Conservation (phyloP, 1,284 basidiomycete genomes). For the Rhodotorula sp. region DNA sequence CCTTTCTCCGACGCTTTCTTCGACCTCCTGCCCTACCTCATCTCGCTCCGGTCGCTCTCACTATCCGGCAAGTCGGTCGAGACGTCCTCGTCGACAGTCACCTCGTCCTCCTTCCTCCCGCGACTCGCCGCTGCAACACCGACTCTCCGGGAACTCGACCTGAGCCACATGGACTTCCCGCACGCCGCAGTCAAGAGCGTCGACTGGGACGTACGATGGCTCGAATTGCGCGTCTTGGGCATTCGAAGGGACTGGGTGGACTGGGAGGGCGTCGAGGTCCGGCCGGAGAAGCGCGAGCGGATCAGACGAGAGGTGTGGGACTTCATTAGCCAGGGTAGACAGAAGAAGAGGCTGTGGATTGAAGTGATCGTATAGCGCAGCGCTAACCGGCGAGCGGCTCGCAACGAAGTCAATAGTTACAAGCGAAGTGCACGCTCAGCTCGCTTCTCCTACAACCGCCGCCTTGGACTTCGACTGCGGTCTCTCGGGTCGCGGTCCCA, state of each 20-base stretch:
- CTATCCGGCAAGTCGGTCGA: conserved; percentile 19
- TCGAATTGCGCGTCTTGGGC: conserved; percentile 18
- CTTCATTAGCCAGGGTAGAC: neutral
- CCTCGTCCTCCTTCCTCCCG: conserved; percentile 12
- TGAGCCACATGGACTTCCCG: conserved; percentile 10
- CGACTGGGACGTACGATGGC: conserved; percentile 31
- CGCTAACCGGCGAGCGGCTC: no score
- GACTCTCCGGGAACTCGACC: conserved; percentile 13
- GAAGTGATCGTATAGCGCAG: conserved; percentile 11
- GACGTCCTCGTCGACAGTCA: neutral
- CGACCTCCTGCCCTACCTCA: conserved; percentile 11
- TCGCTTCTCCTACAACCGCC: conserved; percentile 3
- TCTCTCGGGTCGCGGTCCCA: conserved; percentile 20
- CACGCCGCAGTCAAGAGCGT: conserved; percentile 2
- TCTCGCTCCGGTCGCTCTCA: conserved; percentile 23
- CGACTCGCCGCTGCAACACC: conserved; percentile 25
- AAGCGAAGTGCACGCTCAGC: neutral
- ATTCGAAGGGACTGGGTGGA: conserved; percentile 1
- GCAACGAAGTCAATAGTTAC: neutral
- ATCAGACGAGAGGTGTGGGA: conserved; percentile 4
- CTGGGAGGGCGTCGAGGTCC: conserved; percentile 3
- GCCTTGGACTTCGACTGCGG: conserved; percentile 20
- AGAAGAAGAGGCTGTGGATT: conserved; percentile 18
- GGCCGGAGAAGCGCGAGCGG: conserved; percentile 4
- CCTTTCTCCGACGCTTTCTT: conserved; percentile 16